These are phyloP conservation scores for Leccinum subspadiceum DNA, from an alignment of 1,284 basidiomycete genomes.

Conservation along the genomic window DNA sequence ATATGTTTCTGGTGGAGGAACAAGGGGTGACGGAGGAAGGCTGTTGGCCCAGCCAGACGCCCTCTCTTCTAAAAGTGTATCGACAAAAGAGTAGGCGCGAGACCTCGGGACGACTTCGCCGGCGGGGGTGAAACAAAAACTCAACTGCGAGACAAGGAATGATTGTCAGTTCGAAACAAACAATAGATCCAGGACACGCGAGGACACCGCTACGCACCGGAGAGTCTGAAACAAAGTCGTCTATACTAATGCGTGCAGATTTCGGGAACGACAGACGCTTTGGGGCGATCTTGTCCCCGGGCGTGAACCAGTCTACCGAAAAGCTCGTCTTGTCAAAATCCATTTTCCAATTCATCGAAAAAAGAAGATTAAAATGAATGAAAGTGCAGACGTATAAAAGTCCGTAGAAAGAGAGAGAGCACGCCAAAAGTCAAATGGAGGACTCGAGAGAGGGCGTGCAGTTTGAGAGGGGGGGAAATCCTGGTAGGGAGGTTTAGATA, in stretches of 20 bases:
- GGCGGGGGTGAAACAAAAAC: slow-evolving; percentile 24
- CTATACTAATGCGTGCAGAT: slow-evolving; percentile 32
- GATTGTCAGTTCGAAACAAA: slow-evolving; percentile 9
- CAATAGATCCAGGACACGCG: background rate
- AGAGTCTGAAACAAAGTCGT: slow-evolving; percentile 30
- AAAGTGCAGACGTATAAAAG: slow-evolving; percentile 8
- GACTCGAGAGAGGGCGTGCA: slow-evolving; percentile 7
- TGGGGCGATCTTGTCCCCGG: slow-evolving; percentile 26
- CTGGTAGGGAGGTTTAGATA: slow-evolving; percentile 1
- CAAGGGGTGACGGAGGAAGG: slow-evolving; percentile 20
- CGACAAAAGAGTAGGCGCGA: slow-evolving; percentile 18
- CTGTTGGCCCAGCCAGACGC: slow-evolving; percentile 24
- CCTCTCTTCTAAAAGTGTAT: slow-evolving; percentile 15
- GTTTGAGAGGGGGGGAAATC: slow-evolving; percentile 2
- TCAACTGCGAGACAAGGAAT: slow-evolving; percentile 13
- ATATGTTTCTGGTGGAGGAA: slow-evolving; percentile 4
- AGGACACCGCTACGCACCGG: slow-evolving; percentile 18
- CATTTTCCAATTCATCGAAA: slow-evolving; percentile 15
- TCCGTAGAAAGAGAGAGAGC: slow-evolving; percentile 4
- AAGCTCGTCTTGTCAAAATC: slow-evolving; percentile 35
- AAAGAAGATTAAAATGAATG: background rate
- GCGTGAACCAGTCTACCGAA: slow-evolving; percentile 32
- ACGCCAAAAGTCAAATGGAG: background rate
- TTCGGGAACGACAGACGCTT: slow-evolving; percentile 35
- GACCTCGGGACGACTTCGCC: slow-evolving; percentile 12